Base-by-base conservation (phyloP, 2,329 filamentous ascomycete species). In the Phyllosticta ampelicida region DNA sequence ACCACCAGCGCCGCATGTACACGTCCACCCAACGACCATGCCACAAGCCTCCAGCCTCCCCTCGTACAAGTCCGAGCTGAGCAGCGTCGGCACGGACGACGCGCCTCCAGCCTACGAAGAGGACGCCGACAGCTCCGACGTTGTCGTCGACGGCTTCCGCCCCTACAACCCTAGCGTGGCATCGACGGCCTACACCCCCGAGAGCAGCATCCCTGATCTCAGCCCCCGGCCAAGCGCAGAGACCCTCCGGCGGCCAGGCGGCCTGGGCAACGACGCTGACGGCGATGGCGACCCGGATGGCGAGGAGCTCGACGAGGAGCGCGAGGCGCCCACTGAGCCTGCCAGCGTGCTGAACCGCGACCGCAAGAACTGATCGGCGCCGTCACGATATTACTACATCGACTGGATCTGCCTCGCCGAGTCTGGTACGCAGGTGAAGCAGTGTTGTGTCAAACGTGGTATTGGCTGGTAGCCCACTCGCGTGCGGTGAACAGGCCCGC, bases 61-160 rank as follows among this genome's bases (percentile, higher is more conserved):
- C 5, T 75, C 73, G 58, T 78, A 78, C 63, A 70, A 70, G 21
- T 77, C 74, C 0, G 72, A 66, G 20, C 59, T 66, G 1, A 64
- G 60, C 48, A 65, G 62, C 59, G 58, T 66, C 11, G 61, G 63
- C 50, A 61, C 59, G 26, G 54, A 71, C 51, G 63, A 68, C 59
- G 65, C 65, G 29, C 74, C 74, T 5, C 75, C 75, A 4, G 68
- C 67, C 8, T 77, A 77, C 62, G 71, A 73, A n/a, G 69, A 72
- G 11, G 70, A 74, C 19, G 67, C 67, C 5, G 70, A 71, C 20
- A 68, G 70, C 36, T 66, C 65, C 48, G 69, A 72, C 13, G 60
- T 68, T 1, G 70, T 77, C 1, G 69, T 71, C 6, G 72, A 78
- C 60, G 75, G 75, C 2, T 77, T 77, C 61, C 61, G 68, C 16